Percentiles rank a stretch among this genome's conserved stretches.
These are phyloP conservation scores for Buxus sempervirens DNA, from an alignment of 164 flowering plant species.

Conservation along the genomic window DNA sequence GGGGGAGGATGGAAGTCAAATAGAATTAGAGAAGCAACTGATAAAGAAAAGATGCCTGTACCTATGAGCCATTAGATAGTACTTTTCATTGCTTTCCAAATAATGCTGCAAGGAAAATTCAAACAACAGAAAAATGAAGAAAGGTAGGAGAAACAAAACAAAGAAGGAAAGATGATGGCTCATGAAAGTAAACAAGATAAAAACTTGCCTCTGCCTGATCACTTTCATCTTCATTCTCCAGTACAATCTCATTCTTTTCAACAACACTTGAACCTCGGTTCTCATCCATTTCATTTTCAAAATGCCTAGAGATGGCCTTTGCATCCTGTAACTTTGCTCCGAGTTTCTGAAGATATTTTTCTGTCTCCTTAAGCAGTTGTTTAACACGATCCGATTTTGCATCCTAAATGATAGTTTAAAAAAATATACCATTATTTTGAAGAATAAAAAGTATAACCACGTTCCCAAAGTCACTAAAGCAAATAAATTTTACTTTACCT, in stretches of 20 bases:
- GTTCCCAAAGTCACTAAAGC: background rate
- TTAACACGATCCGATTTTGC: slow-evolving; percentile 98
- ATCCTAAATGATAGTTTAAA: slow-evolving; percentile 46
- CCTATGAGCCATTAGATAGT: slow-evolving; percentile 99
- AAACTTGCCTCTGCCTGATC: slow-evolving; percentile 86
- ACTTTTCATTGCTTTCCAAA: slow-evolving; percentile 95
- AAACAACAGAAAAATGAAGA: background rate
- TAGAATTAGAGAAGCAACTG: background rate
- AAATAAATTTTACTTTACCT: slow-evolving; percentile 42
- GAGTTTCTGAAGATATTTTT: slow-evolving; percentile 94
- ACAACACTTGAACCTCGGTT: slow-evolving; percentile 28
- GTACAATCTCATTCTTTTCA: slow-evolving; percentile 50
- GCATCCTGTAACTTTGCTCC: slow-evolving; percentile 88
- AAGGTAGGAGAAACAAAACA: background rate
- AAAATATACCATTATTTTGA: background rate
- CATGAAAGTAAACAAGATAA: background rate
- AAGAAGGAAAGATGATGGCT: slow-evolving; percentile 1
- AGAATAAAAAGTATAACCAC: background rate
- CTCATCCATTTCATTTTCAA: slow-evolving; percentile 73
- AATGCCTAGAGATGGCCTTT: slow-evolving; percentile 48
- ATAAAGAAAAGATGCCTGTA: slow-evolving; percentile 17
- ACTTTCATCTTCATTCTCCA: slow-evolving; percentile 76
- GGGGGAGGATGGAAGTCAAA: too few species aligned
- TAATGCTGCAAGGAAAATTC: slow-evolving; percentile 72
- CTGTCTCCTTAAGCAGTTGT: slow-evolving; percentile 94